Conservation (phyloP, 108 stramenopile genomes). For the Nannochloropsis oceanica region DNA sequence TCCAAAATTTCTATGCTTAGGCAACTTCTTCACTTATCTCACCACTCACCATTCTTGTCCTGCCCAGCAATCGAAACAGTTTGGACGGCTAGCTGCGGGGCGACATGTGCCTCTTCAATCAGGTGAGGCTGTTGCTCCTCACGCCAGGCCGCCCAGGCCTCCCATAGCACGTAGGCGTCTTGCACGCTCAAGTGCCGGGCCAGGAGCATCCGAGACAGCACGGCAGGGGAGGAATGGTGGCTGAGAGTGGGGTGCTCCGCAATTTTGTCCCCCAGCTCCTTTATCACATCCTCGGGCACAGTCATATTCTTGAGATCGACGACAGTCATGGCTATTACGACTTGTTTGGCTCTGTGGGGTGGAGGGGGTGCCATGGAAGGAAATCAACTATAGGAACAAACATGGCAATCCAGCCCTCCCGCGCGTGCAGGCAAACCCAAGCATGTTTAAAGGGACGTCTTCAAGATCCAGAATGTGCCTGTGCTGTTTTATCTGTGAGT, state of each 20-base stretch:
- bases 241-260: neutral
- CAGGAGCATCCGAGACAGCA: neutral
- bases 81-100: neutral
- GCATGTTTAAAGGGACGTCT: no score
- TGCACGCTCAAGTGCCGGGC: neutral
- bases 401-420: no score
- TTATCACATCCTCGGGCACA: neutral
- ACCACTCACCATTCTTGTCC: neutral
- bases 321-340: neutral
- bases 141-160: neutral
- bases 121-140: neutral
- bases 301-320: neutral
- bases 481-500: no score
- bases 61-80: neutral
- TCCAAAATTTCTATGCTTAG: no score
- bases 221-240: neutral
- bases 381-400: no score
- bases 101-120: neutral
- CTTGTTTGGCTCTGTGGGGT: no score
- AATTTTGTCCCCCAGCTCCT: neutral
- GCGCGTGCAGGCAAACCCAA: no score
- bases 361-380: no score
- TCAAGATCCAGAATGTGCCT: no score
- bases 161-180: neutral
- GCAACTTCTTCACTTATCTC: no score